Conservation (phyloP, 192 early-diverging fungal species). For the Coemansia sp. region DNA sequence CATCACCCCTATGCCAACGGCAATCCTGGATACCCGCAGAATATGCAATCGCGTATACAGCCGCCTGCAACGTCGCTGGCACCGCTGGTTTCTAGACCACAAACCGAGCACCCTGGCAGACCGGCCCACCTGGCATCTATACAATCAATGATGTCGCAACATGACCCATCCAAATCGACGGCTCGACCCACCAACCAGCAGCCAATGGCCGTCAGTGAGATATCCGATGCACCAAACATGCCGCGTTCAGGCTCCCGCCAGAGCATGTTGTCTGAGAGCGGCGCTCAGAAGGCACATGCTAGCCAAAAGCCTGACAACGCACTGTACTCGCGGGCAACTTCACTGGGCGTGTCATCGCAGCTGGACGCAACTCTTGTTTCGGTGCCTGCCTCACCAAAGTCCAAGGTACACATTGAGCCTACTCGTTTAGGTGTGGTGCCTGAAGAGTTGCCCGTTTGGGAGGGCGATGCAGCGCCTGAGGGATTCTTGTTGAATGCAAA, state of each 20-base stretch:
- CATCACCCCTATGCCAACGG: neutral
- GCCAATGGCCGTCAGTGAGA: neutral
- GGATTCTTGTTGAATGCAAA: constrained; percentile 32
- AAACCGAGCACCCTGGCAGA: neutral
- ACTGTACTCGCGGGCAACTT: neutral
- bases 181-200: constrained; percentile 1
- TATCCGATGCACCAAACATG: neutral
- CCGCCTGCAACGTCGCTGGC: neutral
- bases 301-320: neutral
- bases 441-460: constrained; percentile 33
- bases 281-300: neutral
- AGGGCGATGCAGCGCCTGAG: constrained; percentile 21
- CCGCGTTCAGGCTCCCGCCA: neutral
- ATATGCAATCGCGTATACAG: neutral
- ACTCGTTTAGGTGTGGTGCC: constrained; percentile 26
- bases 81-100: neutral
- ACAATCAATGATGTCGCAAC: neutral
- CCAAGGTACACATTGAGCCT: neutral
- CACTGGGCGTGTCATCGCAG: neutral
- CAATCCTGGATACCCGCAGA: constrained; percentile 5
- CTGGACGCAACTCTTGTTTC: constrained; percentile 1
- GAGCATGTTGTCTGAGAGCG: neutral
- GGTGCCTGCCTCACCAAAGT: constrained; percentile 10
- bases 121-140: neutral
- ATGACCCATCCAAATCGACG: neutral